These are phyloP conservation scores for Fomes fomentarius DNA, from an alignment of 1,284 basidiomycete genomes.

Conservation along the genomic window DNA sequence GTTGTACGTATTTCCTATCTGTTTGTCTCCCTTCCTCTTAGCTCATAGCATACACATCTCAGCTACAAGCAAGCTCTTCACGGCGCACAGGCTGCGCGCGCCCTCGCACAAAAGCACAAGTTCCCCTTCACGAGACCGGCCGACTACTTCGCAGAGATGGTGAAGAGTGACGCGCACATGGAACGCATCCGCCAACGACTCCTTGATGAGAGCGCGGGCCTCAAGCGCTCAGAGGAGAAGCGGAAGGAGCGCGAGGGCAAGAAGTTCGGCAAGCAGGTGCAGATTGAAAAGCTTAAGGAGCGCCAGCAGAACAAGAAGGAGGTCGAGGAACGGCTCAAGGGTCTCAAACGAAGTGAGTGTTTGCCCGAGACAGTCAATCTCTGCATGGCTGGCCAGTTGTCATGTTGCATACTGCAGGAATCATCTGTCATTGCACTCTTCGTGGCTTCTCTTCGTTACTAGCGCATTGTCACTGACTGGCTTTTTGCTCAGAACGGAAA, in stretches of 20 bases:
- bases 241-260: conserved; percentile 93
- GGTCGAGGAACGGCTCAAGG: conserved; percentile 82
- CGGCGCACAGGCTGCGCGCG: conserved; percentile 74
- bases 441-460: too few relatives aligned
- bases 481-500: conserved; percentile 64
- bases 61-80: conserved; percentile 97
- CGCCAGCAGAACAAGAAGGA: conserved; percentile 78
- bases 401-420: too few relatives aligned
- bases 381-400: not conserved
- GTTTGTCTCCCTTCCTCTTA: conserved; percentile 17
- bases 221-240: conserved; percentile 93
- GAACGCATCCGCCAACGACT: conserved; percentile 92
- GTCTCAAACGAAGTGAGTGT: conserved; percentile 84
- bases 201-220: conserved; percentile 86
- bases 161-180: conserved; percentile 98
- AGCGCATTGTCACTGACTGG: not conserved
- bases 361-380: conserved; percentile 10
- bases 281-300: conserved; percentile 84
- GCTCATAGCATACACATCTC: conserved; percentile 2
- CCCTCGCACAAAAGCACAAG: conserved; percentile 73
- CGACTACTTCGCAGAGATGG: conserved; percentile 99
- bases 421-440: too few relatives aligned
- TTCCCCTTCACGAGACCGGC: conserved; percentile 91
- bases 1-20: conserved; percentile 64
- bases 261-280: conserved; percentile 98